Base-by-base conservation (phyloP, 768 basidiomycete species). In the Ramaria sp. region DNA sequence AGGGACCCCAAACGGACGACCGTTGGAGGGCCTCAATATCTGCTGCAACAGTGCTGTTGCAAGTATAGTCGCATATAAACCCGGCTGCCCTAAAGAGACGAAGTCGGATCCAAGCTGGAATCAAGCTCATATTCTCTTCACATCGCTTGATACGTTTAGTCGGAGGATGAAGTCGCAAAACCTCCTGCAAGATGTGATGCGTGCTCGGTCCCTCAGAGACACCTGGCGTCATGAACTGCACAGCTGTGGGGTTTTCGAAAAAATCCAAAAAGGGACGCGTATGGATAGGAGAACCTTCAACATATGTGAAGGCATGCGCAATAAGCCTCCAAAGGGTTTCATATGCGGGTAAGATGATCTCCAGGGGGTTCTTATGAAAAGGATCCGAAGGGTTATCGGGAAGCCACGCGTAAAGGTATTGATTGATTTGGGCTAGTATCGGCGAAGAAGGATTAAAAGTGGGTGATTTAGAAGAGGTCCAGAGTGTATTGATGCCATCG, bases 261-360 rank as follows among this genome's bases (percentile, higher is more conserved):
- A 80, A 71, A 6, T 68, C 66, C 3, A 63, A 52, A 54, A 83
- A 74, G 0, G 67, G 64, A 9, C 65, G 48, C 10, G 62, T 62
- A 19, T 22, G 19, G 27, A 12, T 42, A 13, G 71, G 61, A 4
- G 69, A 58, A n/a, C 69, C 66, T 45, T 68, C 63, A 13, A 72
- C 66, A 51, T 74, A 67, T 0, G 76, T 73, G 0, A 77, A 63
- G 0, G 69, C 62, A 6, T 69, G 68, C 1, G 82, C 81, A 52
- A 81, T 69, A 20, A 83, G 74, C 12, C 81, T 74, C 83, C 83
- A 84, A 46, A 83, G 66, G 0, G 78, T 79, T 63, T 84, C 83
- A 71, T 79, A 84, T 0, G 77, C 68, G 0, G 82, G 82, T 45
- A 84, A 73, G 54, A 84, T 71, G 56, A 73, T 73, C 46, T 82